Base-by-base conservation (phyloP, 2,329 filamentous ascomycete species). In the Nothomitra cinnamomea region DNA sequence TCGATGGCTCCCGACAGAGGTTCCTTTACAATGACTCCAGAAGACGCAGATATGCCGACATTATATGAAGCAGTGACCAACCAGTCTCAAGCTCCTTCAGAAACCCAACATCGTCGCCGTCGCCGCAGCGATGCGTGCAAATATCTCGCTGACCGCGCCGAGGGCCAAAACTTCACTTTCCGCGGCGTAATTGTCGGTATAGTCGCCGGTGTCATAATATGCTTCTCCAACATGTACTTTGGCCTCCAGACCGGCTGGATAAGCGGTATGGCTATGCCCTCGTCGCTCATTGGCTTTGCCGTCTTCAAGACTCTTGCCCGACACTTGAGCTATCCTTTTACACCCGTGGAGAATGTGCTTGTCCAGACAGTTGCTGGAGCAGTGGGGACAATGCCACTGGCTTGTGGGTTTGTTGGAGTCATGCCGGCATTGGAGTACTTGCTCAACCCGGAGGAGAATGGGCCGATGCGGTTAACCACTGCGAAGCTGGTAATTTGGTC, bases 191-290 rank as follows among this genome's bases (percentile, higher is more conserved):
- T 80, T 3, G 87, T 86, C 25, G 92, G 92, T 15, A 73, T 94
- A 4, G 71, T 78, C 2, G 92, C 98, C 58, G 92, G 92, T 41
- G 79, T 92, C 3, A 73, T 96, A 54, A 95, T 96, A 62, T 92
- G 86, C 64, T 95, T 95, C 66, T 94, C 87, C 52, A 98, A 98
- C 65, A 95, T 94, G 73, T 98, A 96, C 67, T 98, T 98, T 65
- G 92, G 92, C n/a, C 73, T 98, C 32, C 92, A 96, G 69, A 94
- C 87, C 25, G 82, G 82, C 58, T 85, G 82, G 82, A 78, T 86
- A 38, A 79, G 82, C 62, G 86, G 87, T 60, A 96, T 98, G 92
- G 86, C 87, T 15, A 95, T 98, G 88, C 92, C 92, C 0, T 86
- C 88, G 1, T 92, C 88, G 21, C 72, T 98, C 56, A 87, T 98